Base-by-base conservation (phyloP, 2,329 filamentous ascomycete genomes). In the Truncatella angustata region DNA sequence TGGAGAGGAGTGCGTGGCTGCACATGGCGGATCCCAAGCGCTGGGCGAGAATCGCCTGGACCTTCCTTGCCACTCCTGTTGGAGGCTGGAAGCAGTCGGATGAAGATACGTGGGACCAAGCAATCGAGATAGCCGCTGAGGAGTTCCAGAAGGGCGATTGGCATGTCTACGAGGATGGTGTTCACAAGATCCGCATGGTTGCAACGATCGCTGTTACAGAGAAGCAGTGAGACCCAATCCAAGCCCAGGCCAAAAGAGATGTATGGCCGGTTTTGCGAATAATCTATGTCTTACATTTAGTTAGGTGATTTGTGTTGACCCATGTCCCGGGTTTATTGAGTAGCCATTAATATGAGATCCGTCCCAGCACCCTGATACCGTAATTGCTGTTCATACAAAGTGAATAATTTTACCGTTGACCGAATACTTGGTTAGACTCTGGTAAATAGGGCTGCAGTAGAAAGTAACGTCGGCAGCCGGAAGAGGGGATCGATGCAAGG, bases 21-120 rank as follows among this genome's bases (percentile, higher is more conserved):
- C 20, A 48, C 44, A 36, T 49, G 11, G 39, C 39, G 9, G 49
- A 54, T 35, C 45, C 51, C 11, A 44, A 47, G 44, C 54, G 45
- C n/a, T 54, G 52, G 54, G 45, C 42, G n/a, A 54, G 32, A 5
- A 52, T 54, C n/a, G 46, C 50, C 28, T 54, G 52, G 54, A 53
- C 35, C 26, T 53, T 53, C 32, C 46, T 56, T 3, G 50, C 52
- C 12, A 52, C 18, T 32, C 47, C 52, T 11, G 55, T 35, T 18
- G 53, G 53, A 4, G 53, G 50, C 21, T 49, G 50, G 50, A 11
- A 49, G 42, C 40, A 53, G 32, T 30, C 35, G 18, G 50, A 55
- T 30, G 46, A 55, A 32, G 50, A 56, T 39, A 51, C 20, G 28
- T 54, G 49, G 54, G 52, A 56, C 12, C 50, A 52, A 40, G 45